Evolutionary conservation across 2,329 filamentous ascomycete genomes (phyloP).

Genomic region (Neonectria punicea): DNA sequence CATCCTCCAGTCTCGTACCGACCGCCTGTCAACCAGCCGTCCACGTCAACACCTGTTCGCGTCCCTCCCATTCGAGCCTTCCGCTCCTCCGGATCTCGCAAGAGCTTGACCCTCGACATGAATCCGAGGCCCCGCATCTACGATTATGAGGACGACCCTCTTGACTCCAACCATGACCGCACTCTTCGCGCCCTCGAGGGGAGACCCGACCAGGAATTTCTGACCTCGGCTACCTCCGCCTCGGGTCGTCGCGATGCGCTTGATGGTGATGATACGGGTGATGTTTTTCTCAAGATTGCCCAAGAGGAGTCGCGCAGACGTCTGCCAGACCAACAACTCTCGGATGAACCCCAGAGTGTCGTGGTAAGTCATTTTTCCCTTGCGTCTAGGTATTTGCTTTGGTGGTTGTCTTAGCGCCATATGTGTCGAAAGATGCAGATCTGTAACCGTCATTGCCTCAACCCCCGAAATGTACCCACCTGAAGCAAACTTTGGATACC

Average conservation of each 20-base stretch:
- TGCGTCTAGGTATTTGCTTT: slow-evolving; percentile 14
- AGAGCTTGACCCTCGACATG: slow-evolving; percentile 65
- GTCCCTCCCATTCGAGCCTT: slow-evolving; percentile 67
- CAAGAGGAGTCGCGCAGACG: slow-evolving; percentile 60
- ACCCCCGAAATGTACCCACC: slow-evolving; percentile 8
- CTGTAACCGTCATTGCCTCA: slow-evolving; percentile 9
- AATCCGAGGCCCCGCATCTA: slow-evolving; percentile 57
- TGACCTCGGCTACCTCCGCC: slow-evolving; percentile 54
- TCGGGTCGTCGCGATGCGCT: slow-evolving; percentile 48
- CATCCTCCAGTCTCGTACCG: slow-evolving; percentile 63
- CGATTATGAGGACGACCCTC: slow-evolving; percentile 55
- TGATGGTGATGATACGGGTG: slow-evolving; percentile 64
- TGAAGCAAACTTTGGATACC: not conserved
- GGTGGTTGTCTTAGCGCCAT: slow-evolving; percentile 24
- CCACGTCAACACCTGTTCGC: slow-evolving; percentile 49
- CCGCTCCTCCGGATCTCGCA: slow-evolving; percentile 67
- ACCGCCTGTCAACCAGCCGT: slow-evolving; percentile 48
- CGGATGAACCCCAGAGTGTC: slow-evolving; percentile 50
- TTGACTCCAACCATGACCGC: slow-evolving; percentile 59
- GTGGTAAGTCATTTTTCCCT: slow-evolving; percentile 56
- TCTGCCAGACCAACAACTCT: slow-evolving; percentile 47
- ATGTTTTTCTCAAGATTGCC: slow-evolving; percentile 69
- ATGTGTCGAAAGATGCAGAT: slow-evolving; percentile 21
- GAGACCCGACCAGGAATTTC: slow-evolving; percentile 39
- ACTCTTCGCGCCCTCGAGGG: slow-evolving; percentile 64